phyloP scores from a whole-genome alignment of 495 filamentous ascomycete species.

The Hypoxylon rickii region DNA sequence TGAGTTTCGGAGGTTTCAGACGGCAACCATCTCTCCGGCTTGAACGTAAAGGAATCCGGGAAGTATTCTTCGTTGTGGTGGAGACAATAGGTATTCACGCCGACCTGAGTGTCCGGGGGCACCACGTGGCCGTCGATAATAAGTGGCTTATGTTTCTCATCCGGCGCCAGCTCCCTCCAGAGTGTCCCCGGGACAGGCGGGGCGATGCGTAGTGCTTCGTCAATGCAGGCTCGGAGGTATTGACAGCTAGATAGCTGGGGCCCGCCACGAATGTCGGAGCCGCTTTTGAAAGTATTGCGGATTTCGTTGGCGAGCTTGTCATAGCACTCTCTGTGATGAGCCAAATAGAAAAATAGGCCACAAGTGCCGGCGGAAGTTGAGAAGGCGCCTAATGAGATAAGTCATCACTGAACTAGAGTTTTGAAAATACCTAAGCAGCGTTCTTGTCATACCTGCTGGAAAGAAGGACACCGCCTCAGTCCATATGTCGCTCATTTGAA shows the following conservation, averaged over 20 bases:
- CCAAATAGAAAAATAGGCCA: constrained; percentile 20
- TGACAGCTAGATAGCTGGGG: constrained; percentile 53
- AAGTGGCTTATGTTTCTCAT: constrained; percentile 35
- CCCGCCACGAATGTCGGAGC: constrained; percentile 44
- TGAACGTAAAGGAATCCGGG: neutral
- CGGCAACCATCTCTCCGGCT: neutral
- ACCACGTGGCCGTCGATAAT: constrained; percentile 53
- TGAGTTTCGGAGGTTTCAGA: neutral
- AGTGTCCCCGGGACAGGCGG: constrained; percentile 55
- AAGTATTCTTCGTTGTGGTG: neutral
- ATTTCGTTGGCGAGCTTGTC: constrained; percentile 47
- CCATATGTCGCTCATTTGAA: constrained; percentile 19
- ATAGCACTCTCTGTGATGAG: constrained; percentile 44
- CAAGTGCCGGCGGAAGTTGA: constrained; percentile 1
- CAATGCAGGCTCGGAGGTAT: constrained; percentile 56
- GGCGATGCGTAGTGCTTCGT: constrained; percentile 62
- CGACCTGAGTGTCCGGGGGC: neutral
- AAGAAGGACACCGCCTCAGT: constrained; percentile 25
- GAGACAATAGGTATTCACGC: neutral
- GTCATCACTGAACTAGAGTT: neutral
- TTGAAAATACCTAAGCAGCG: neutral
- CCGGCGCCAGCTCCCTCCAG: constrained; percentile 40
- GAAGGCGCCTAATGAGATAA: neutral
- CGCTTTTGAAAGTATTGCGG: constrained; percentile 38
- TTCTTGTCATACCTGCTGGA: constrained; percentile 25